These are phyloP conservation scores for Tolypocladium guangdongense DNA, from an alignment of 2,329 filamentous ascomycete species.

Conservation along the genomic window DNA sequence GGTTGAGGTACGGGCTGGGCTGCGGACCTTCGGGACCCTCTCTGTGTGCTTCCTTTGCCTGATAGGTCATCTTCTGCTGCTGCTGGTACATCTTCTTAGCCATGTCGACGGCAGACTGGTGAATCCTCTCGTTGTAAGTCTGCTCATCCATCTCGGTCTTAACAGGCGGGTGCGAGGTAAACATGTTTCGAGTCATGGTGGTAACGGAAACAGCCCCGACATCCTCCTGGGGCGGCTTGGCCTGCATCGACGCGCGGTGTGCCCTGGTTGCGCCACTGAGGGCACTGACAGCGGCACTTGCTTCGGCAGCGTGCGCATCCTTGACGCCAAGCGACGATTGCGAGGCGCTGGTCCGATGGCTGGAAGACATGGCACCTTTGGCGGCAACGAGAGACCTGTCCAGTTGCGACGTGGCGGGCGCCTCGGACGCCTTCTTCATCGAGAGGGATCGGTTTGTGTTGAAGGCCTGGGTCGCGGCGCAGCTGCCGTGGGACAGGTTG, in stretches of 20 bases:
- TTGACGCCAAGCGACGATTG: conserved; percentile 2
- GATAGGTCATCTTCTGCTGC: conserved; percentile 51
- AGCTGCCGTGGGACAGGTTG: conserved; percentile 13
- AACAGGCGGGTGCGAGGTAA: conserved; percentile 63
- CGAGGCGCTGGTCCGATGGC: conserved; percentile 7
- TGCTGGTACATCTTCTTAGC: conserved; percentile 73
- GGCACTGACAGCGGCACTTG: conserved; percentile 50
- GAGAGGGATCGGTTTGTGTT: conserved; percentile 20
- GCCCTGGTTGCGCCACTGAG: conserved; percentile 63
- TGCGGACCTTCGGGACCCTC: conserved; percentile 24
- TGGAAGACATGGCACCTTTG: conserved; percentile 58
- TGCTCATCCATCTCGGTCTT: conserved; percentile 63
- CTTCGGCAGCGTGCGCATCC: conserved; percentile 10
- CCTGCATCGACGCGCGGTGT: conserved; percentile 38
- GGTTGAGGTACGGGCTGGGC: conserved; percentile 46
- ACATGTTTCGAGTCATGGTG: conserved; percentile 64
- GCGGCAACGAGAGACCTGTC: conserved; percentile 65
- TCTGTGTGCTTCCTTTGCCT: conserved; percentile 30
- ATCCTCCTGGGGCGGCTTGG: conserved; percentile 40
- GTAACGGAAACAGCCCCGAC: conserved; percentile 57
- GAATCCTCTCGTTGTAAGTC: conserved; percentile 59
- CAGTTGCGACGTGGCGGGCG: conserved; percentile 30
- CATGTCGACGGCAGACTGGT: conserved; percentile 80
- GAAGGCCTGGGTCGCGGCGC: conserved; percentile 27
- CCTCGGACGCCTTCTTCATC: conserved; percentile 9